phyloP scores from a whole-genome alignment of 2,329 filamentous ascomycete genomes.

The Trichoderma simmonsii region DNA sequence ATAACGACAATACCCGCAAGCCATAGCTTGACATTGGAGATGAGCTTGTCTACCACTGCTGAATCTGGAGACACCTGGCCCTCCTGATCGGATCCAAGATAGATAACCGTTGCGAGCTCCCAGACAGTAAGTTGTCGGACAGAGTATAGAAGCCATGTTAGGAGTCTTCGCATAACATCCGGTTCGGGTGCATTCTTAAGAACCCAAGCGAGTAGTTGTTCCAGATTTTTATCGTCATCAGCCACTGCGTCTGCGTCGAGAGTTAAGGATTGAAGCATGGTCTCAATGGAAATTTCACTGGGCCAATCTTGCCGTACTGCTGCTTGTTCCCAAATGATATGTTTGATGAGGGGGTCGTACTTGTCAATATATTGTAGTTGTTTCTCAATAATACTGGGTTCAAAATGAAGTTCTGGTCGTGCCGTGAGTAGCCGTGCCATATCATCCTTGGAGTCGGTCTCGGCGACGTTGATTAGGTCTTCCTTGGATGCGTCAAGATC shows the following conservation, averaged over 20 bases:
- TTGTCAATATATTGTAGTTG: conserved; percentile 23
- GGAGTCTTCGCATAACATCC: background rate
- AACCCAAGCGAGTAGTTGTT: conserved; percentile 14
- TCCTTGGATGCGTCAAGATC: conserved; percentile 2
- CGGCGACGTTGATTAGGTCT: background rate
- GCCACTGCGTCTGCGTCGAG: background rate
- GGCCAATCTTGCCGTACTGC: conserved; percentile 10
- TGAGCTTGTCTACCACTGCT: background rate
- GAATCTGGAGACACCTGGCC: background rate
- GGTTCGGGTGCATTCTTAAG: conserved; percentile 11
- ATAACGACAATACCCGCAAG: conserved; percentile 19
- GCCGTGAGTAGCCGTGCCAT: conserved; percentile 12
- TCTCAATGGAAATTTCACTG: background rate
- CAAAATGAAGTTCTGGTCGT: conserved; percentile 18
- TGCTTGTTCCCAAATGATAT: conserved; percentile 18
- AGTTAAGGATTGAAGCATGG: conserved; percentile 4
- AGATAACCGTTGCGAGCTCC: conserved; percentile 18
- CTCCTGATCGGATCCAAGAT: background rate
- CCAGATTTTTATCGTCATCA: conserved; percentile 4
- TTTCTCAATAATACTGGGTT: conserved; percentile 6
- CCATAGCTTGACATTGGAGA: conserved; percentile 17
- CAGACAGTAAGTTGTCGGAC: conserved; percentile 19
- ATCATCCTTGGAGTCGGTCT: background rate
- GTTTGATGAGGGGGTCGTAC: conserved; percentile 11
- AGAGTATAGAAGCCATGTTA: conserved; percentile 19